These are phyloP conservation scores for Exophiala viscosa DNA, from an alignment of 2,329 filamentous ascomycete genomes.

Conservation along the genomic window DNA sequence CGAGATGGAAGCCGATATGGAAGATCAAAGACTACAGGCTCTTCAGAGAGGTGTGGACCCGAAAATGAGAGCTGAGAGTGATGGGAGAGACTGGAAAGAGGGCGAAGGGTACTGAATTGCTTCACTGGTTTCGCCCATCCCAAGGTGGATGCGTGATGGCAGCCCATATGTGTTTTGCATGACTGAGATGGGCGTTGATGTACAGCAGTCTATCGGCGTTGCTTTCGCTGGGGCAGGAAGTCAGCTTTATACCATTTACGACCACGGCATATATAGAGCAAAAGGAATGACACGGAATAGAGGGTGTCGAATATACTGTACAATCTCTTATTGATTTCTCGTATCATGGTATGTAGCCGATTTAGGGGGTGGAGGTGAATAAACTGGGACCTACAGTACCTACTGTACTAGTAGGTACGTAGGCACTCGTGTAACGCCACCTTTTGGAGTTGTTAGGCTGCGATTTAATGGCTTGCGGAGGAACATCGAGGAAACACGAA, in stretches of 20 bases:
- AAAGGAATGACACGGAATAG: too few species aligned
- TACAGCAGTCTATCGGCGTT: too few species aligned
- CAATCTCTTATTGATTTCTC: too few species aligned
- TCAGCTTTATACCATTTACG: too few species aligned
- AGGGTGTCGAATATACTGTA: too few species aligned
- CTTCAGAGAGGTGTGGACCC: slow-evolving; percentile 51
- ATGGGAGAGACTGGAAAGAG: slow-evolving; percentile 53
- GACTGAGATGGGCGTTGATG: too few species aligned
- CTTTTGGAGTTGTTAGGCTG: not conserved
- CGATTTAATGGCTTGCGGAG: slow-evolving; percentile 6
- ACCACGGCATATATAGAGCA: too few species aligned
- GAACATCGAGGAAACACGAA: slow-evolving; percentile 13
- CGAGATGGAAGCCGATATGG: slow-evolving; percentile 41
- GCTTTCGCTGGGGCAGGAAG: too few species aligned
- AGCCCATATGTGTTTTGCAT: not conserved
- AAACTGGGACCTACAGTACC: not conserved
- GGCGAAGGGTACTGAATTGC: slow-evolving; percentile 51
- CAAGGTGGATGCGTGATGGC: not conserved
- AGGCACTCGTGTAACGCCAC: slow-evolving; percentile 7
- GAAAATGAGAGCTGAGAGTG: slow-evolving; percentile 49
- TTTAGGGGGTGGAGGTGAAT: too few species aligned
- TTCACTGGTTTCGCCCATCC: not conserved
- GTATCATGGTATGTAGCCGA: too few species aligned
- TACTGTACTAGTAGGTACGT: too few species aligned
- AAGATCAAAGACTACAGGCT: slow-evolving; percentile 43